Percentiles rank a stretch among this genome's conserved stretches.
These are phyloP conservation scores for Persicaria tinctoria DNA, from an alignment of 148 eudicot species.

Conservation along the genomic window DNA sequence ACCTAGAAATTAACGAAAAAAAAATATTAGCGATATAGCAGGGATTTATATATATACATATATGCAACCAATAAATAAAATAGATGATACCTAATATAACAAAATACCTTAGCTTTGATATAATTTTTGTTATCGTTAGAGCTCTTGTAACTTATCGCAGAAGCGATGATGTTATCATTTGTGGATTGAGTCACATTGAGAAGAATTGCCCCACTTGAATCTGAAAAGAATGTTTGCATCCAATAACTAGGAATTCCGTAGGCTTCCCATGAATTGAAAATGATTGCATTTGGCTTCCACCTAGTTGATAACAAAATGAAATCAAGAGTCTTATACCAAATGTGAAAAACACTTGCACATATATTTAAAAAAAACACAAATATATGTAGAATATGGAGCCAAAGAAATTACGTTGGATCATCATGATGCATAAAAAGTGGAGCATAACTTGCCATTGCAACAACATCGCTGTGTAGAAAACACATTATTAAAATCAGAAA, in stretches of 20 bases:
- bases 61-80: background rate
- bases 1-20: background rate
- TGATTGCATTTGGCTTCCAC: background rate
- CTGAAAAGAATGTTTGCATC: conserved; percentile 3
- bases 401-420: background rate
- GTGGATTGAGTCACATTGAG: background rate
- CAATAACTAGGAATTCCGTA: conserved; percentile 2
- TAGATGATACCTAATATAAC: background rate
- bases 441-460: background rate
- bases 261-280: background rate
- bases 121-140: background rate
- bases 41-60: background rate
- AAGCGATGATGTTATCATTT: background rate
- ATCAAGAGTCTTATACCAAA: background rate
- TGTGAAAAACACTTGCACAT: background rate
- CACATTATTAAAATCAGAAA: background rate
- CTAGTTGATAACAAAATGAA: background rate
- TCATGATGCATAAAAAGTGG: background rate
- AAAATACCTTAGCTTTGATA: background rate
- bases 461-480: background rate
- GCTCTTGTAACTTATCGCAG: background rate
- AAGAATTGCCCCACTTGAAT: background rate
- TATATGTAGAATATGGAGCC: background rate
- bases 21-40: background rate
- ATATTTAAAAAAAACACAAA: background rate